phyloP scores from a whole-genome alignment of 495 filamentous ascomycete genomes.

The Aspergillus saccharolyticus region DNA sequence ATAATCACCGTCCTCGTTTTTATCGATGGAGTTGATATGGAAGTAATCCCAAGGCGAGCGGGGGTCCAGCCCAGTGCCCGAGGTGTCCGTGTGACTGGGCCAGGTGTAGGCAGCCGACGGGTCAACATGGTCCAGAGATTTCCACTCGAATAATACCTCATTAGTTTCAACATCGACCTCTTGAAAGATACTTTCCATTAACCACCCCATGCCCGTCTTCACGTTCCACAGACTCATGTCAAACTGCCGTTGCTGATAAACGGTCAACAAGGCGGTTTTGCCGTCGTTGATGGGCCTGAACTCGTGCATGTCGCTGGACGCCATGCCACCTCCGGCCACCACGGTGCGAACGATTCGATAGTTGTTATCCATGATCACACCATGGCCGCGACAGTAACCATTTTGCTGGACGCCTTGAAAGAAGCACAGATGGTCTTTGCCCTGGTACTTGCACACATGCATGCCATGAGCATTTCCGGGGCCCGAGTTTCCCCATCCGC shows the following conservation, averaged over 20 bases:
- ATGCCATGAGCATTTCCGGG: constrained; percentile 40
- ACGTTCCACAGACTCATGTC: constrained; percentile 51
- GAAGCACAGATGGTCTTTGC: constrained; percentile 46
- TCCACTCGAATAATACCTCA: constrained; percentile 50
- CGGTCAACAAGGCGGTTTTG: constrained; percentile 49
- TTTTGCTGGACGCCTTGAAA: constrained; percentile 52
- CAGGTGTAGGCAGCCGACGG: constrained; percentile 42
- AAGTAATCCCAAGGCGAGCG: constrained; percentile 58
- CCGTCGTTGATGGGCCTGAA: constrained; percentile 44
- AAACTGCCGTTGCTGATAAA: constrained; percentile 51
- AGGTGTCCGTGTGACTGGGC: constrained; percentile 43
- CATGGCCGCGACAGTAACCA: constrained; percentile 50
- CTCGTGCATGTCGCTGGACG: constrained; percentile 48
- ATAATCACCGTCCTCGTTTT: constrained; percentile 52
- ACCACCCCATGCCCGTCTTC: constrained; percentile 41
- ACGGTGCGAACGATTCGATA: constrained; percentile 47
- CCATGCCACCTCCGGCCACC: constrained; percentile 42
- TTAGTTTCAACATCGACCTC: constrained; percentile 49
- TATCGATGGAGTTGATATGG: constrained; percentile 62
- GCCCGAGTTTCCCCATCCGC: constrained; percentile 38
- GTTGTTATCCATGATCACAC: constrained; percentile 47
- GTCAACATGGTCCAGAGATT: constrained; percentile 47
- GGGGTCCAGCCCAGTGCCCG: constrained; percentile 38
- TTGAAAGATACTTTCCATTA: constrained; percentile 48
- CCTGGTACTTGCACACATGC: constrained; percentile 45